A percentile compares a stretch with the other conserved stretches of the same genome.
These are phyloP conservation scores for Samsoniella hepiali DNA, from an alignment of 2,329 filamentous ascomycete species.

Conservation along the genomic window DNA sequence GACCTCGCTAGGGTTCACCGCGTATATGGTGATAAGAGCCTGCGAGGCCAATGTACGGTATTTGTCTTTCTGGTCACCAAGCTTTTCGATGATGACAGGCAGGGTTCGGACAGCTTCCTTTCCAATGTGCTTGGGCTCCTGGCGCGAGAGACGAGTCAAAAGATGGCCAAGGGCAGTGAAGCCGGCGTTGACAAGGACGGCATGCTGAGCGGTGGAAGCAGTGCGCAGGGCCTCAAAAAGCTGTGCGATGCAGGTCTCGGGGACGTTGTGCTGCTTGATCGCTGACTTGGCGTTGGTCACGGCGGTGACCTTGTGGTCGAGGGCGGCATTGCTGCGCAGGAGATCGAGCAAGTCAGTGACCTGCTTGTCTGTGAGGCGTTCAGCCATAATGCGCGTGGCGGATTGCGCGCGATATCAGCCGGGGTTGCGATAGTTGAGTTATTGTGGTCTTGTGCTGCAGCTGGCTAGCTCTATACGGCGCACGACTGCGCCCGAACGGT, in stretches of 20 bases:
- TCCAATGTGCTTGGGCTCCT: constrained; percentile 71
- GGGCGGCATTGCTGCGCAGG: constrained; percentile 58
- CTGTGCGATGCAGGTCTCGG: constrained; percentile 64
- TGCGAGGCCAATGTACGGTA: constrained; percentile 71
- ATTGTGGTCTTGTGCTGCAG: not conserved
- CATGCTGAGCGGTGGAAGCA: constrained; percentile 73
- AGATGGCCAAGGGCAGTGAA: constrained; percentile 87
- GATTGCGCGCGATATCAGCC: not conserved
- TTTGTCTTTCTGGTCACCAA: constrained; percentile 87
- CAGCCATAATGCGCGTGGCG: constrained; percentile 42
- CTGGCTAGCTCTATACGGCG: not conserved
- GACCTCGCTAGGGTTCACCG: constrained; percentile 65
- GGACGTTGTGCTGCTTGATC: constrained; percentile 91
- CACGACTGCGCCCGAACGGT: not conserved
- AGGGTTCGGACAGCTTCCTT: constrained; percentile 70
- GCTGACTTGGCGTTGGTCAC: constrained; percentile 76
- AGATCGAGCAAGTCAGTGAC: constrained; percentile 52
- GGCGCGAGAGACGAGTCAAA: constrained; percentile 78
- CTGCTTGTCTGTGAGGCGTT: constrained; percentile 58
- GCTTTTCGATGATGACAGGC: constrained; percentile 73
- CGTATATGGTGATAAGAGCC: constrained; percentile 74
- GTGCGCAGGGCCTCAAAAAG: constrained; percentile 80
- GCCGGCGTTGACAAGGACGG: constrained; percentile 73
- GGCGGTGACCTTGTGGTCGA: constrained; percentile 67
- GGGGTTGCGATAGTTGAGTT: not conserved